Conservation (phyloP, 768 basidiomycete species). For the Butyriboletus loyo region DNA sequence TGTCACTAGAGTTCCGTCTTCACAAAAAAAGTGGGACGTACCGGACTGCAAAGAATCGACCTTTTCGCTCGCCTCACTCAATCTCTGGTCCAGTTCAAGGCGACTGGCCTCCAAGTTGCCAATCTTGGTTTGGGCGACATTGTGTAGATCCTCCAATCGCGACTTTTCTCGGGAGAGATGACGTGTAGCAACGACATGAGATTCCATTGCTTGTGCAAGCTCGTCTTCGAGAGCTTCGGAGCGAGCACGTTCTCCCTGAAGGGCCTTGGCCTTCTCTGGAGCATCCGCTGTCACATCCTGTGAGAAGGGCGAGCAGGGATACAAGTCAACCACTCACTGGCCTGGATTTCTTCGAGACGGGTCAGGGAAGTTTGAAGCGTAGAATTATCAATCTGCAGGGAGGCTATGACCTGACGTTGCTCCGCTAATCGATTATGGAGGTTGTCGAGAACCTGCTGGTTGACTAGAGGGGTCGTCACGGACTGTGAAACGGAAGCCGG, state of each 20-base stretch:
- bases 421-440: slow-evolving; percentile 16
- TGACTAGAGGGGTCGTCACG: not conserved
- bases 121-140: slow-evolving; percentile 14
- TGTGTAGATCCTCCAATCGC: slow-evolving; percentile 16
- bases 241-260: slow-evolving; percentile 21
- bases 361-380: slow-evolving; percentile 25
- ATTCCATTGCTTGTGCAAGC: slow-evolving; percentile 19
- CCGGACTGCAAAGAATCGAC: slow-evolving; percentile 20
- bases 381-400: slow-evolving; percentile 27
- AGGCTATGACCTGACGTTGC: slow-evolving; percentile 14
- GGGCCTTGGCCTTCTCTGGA: slow-evolving; percentile 6
- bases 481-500: slow-evolving; percentile 4
- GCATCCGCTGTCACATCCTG: slow-evolving; percentile 11
- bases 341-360: slow-evolving; percentile 31
- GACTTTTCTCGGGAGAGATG: slow-evolving; percentile 24
- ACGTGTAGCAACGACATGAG: slow-evolving; percentile 4
- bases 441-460: slow-evolving; percentile 10
- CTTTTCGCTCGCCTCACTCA: slow-evolving; percentile 3
- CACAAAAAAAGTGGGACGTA: slow-evolving; percentile 14
- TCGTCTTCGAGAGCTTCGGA: slow-evolving; percentile 18
- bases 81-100: slow-evolving; percentile 10
- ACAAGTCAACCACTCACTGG: slow-evolving; percentile 20
- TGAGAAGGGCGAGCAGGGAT: not conserved
- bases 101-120: slow-evolving; percentile 10
- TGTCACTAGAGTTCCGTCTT: slow-evolving; percentile 26